phyloP scores from a whole-genome alignment of 352 stramenopile species.

The Pythium phragmitis region DNA sequence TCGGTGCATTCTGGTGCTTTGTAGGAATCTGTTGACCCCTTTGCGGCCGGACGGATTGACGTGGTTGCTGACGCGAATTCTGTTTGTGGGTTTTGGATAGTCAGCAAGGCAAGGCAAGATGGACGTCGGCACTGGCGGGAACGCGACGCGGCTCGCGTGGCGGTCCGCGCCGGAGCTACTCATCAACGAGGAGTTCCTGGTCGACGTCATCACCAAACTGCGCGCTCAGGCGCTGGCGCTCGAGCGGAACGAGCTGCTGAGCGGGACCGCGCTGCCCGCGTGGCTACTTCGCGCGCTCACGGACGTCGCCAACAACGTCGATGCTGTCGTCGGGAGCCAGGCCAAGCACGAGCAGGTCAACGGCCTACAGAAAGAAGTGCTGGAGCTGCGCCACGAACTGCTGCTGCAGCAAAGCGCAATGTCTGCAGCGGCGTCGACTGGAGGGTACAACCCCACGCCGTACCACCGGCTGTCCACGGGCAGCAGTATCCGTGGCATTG shows the following conservation, averaged over 20 bases:
- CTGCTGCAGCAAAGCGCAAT: conserved; percentile 55
- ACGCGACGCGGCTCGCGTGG: conserved; percentile 56
- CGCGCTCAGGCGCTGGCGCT: conserved; percentile 58
- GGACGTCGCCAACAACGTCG: conserved; percentile 79
- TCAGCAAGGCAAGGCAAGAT: conserved; percentile 10
- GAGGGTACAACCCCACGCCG: conserved; percentile 47
- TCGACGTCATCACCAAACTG: conserved; percentile 74
- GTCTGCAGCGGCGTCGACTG: background rate
- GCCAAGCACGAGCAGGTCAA: conserved; percentile 68
- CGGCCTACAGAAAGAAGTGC: conserved; percentile 75
- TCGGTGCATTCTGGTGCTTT: too few relatives aligned
- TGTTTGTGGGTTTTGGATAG: too few relatives aligned
- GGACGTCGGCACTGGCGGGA: conserved; percentile 35
- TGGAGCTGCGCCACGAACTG: conserved; percentile 78
- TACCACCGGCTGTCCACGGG: conserved; percentile 54
- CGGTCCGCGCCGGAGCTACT: conserved; percentile 67
- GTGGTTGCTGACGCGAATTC: too few relatives aligned
- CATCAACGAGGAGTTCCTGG: conserved; percentile 76
- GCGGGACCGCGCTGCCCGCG: conserved; percentile 53
- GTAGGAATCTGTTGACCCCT: too few relatives aligned
- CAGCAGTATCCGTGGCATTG: conserved; percentile 21
- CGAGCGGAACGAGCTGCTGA: conserved; percentile 79
- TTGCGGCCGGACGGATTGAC: too few relatives aligned
- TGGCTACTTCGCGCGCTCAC: conserved; percentile 76
- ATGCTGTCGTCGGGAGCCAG: conserved; percentile 80